Evolutionary conservation across 1,284 basidiomycete species (phyloP), one percentile per base, ranked within the genome.

Genomic region (Cryptococcus sp.): DNA sequence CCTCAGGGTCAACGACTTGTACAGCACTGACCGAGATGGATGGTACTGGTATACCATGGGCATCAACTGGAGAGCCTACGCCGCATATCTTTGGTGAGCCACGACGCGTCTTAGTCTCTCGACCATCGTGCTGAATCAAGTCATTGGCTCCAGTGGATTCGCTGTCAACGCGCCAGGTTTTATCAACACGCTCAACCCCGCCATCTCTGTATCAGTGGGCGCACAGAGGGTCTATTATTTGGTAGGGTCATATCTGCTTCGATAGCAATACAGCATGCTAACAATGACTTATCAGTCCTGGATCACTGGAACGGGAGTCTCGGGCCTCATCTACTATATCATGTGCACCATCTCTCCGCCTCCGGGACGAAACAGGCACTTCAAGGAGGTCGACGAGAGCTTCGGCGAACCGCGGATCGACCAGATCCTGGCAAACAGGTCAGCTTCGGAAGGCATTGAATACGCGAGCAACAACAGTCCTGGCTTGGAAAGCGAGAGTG

Each of bases 21-120:
- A 91, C 78, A 81, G 80, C 49, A 76, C 83, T 3, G 71, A 79
- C 46, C 79, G 79, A 56, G 80, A 82, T 45, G 86, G 85, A 1
- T 88, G 86, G 86, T 92, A 91, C 76, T 86, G 81, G 77, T 93
- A 91, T 76, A 87, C 84, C 1, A 83, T 81, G 54, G 90, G 90
- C 1, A 73, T 91, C 77, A 90, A 90, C 80, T 83, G 86, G 77
- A 81, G 87, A 81, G 79, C 71, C 1, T 79, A 78, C 57, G 69
- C 63, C 20, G 78, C 75, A 15, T 80, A 73, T 63, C 47, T 75
- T 15, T 52, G 48, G 57, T 63, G 23, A 62, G 55, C 30, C 13
- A 35, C 30, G 10, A 35, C 30, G 13, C 10, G 2, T 13, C 30
- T 35, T 61, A n/a, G 16, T 4, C 7, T 22, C 45, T 22, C 41